Base-by-base conservation (phyloP, 805 yeast species). In the Gaillardinia entomophila region DNA sequence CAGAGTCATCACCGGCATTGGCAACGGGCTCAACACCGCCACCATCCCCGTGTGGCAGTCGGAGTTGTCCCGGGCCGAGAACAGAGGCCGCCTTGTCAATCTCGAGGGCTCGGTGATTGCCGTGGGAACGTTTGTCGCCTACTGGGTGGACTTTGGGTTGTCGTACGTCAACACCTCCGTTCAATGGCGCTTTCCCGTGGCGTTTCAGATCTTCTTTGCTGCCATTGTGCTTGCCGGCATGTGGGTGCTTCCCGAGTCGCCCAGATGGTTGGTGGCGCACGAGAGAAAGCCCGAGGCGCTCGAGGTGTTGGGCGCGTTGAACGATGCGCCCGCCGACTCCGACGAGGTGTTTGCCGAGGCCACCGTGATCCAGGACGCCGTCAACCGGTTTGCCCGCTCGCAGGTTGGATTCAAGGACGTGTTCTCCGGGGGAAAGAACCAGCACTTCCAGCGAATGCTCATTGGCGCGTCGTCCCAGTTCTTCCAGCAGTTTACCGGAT, bases 401-500 rank as follows among this genome's bases (percentile, higher is more conserved):
- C 73, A 68, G 43, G 65, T 68, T 35, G 66, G 74, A 14, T 47
- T 67, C 51, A 70, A 59, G 46, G 69, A 63, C 25, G 42, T 66
- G 38, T 56, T 66, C 37, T 50, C 63, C 12, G 57, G 79, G 57
- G 78, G 79, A 20, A 76, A 75, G 51, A 66, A 78, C 31, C 82
- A 77, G 55, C 77, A 79, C 48, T 58, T 77, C 46, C 73, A 70
- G 51, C 66, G 82, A 64, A 73, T 75, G 63, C 34, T 75, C 27
- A 60, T 79, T 38, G 84, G 85, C 48, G 62, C 82, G 2, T 75
- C 82, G 6, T 60, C 81, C 16, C 85, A 79, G 59, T 77, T 79
- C 46, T 75, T 76, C 71, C 82, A 77, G 60, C 85, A 79, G 55
- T 71, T 79, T 46, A 73, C 82, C 32, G 86, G 86, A 46, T 75